Evolutionary conservation across 2,329 filamentous ascomycete genomes (phyloP).

Genomic region (Cladosporium sp.): DNA sequence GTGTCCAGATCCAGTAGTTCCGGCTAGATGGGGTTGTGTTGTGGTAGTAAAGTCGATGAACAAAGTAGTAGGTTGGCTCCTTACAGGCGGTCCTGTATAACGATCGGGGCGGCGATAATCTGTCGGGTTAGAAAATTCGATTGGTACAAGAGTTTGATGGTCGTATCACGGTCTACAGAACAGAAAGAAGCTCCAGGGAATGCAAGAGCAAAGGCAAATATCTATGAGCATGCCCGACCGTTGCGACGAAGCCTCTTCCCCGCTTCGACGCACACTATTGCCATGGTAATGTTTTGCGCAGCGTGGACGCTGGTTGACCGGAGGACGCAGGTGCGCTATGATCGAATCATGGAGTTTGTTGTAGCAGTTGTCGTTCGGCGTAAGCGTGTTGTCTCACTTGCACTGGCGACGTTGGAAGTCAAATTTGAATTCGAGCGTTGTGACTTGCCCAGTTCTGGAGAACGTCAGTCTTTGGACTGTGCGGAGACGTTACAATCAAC

Average conservation of each 20-base stretch:
- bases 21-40: not conserved
- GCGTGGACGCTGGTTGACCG: constrained; percentile 15
- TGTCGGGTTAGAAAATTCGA: constrained; percentile 13
- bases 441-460: constrained; percentile 3
- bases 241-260: not conserved
- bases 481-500: constrained; percentile 1
- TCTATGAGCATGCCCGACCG: constrained; percentile 11
- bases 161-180: constrained; percentile 18
- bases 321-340: constrained; percentile 18
- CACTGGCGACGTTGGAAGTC: constrained; percentile 14
- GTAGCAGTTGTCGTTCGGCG: constrained; percentile 1
- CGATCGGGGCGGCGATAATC: constrained; percentile 9
- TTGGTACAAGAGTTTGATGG: constrained; percentile 9
- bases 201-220: constrained; percentile 16
- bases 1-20: constrained; percentile 1
- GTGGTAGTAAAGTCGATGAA: not conserved
- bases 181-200: constrained; percentile 9
- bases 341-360: constrained; percentile 11
- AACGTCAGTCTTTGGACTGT: not conserved
- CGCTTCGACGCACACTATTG: not conserved
- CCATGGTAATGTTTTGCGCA: constrained; percentile 17
- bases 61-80: constrained; percentile 10
- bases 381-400: not conserved
- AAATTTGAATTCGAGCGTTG: constrained; percentile 15
- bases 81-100: constrained; percentile 15